A percentile compares a stretch with the other conserved stretches of the same genome.
Evolutionary conservation across 768 basidiomycete genomes (phyloP).

Genomic region (Macrolepiota fuliginosa): DNA sequence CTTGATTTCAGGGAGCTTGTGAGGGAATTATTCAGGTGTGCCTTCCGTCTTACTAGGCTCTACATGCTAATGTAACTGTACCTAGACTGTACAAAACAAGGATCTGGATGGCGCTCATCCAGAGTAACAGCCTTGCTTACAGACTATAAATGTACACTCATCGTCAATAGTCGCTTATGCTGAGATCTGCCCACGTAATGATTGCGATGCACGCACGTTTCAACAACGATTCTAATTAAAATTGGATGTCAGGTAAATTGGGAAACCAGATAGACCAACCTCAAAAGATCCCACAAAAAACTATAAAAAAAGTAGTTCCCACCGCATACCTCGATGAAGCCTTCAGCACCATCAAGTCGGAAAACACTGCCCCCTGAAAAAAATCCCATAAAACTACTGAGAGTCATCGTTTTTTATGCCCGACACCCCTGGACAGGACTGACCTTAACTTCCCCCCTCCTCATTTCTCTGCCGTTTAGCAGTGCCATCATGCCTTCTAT

Average conservation of each 20-base stretch:
- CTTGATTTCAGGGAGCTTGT: constrained; percentile 97
- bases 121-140: constrained; percentile 41
- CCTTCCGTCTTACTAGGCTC: not conserved
- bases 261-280: too few species aligned
- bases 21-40: constrained; percentile 86
- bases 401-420: too few species aligned
- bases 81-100: constrained; percentile 86
- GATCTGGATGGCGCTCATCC: constrained; percentile 92
- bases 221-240: too few species aligned
- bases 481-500: not conserved
- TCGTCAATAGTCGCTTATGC: not conserved
- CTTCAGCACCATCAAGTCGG: too few species aligned
- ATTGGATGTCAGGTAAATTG: too few species aligned
- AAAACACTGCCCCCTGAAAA: too few species aligned
- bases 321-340: too few species aligned
- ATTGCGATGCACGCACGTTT: not conserved
- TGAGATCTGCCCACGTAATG: not conserved
- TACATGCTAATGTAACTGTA: not conserved
- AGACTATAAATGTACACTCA: constrained; percentile 27
- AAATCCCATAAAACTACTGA: too few species aligned
- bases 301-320: too few species aligned
- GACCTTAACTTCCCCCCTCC: too few species aligned
- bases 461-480: not conserved
- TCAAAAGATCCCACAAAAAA: too few species aligned
- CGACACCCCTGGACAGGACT: too few species aligned